Conservation (phyloP, 176 grass and related monocot species). For the Ampelocalamus luodianensis region DNA sequence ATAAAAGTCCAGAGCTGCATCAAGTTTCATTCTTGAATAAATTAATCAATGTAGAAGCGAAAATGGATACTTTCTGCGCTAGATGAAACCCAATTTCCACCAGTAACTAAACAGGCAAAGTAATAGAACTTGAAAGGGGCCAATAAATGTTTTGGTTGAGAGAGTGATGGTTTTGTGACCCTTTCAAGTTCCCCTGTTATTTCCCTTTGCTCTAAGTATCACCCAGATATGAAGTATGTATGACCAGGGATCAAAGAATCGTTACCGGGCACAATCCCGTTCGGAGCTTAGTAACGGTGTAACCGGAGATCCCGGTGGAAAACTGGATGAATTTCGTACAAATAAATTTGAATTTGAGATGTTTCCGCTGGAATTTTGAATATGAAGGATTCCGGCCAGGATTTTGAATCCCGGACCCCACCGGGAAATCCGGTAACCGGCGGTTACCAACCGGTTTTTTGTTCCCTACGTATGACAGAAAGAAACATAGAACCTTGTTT, state of each 20-base stretch:
- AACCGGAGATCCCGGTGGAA: too few species aligned
- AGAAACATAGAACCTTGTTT: not conserved
- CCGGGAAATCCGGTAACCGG: too few species aligned
- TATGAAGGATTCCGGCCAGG: too few species aligned
- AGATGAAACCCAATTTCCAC: not conserved
- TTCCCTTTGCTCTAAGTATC: not conserved
- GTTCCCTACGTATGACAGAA: too few species aligned
- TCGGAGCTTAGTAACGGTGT: too few species aligned
- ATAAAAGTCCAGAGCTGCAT: conserved; percentile 91
- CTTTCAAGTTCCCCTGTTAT: not conserved
- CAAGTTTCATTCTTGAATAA: conserved; percentile 35
- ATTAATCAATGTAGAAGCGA: conserved; percentile 1
- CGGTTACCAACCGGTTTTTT: too few species aligned
- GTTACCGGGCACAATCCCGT: too few species aligned
- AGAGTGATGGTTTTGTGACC: not conserved
- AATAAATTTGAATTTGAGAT: too few species aligned
- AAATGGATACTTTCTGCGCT: not conserved
- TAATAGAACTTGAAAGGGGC: not conserved
- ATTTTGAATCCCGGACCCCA: too few species aligned
- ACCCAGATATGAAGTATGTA: not conserved
- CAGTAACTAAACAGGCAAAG: not conserved
- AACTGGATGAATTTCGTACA: too few species aligned
- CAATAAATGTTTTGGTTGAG: not conserved
- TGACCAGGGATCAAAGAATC: too few species aligned
- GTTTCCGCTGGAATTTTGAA: too few species aligned